These are phyloP conservation scores for Geranium rotundifolium DNA, from an alignment of 345 rosid species.

Conservation along the genomic window DNA sequence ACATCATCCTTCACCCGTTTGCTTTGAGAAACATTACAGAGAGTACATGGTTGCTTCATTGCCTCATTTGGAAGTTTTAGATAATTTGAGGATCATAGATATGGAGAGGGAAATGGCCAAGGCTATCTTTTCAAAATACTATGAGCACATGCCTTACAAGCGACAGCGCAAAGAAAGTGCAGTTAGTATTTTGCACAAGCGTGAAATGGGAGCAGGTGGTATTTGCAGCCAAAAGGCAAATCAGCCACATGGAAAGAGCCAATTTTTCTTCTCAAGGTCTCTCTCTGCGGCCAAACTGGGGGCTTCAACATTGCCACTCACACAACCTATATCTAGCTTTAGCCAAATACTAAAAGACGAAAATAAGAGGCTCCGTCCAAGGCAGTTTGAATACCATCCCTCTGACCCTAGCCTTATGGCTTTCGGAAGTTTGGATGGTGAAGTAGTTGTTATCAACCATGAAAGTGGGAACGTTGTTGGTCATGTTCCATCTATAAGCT, in stretches of 20 bases:
- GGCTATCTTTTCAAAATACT: conserved; percentile 20
- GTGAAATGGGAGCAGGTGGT: conserved; percentile 29
- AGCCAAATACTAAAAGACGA: conserved; percentile 22
- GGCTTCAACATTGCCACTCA: conserved; percentile 32
- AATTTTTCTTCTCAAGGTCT: conserved; percentile 27
- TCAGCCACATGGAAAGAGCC: conserved; percentile 21
- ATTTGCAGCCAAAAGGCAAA: conserved; percentile 17
- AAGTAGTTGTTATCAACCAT: conserved; percentile 35
- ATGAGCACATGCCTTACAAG: conserved; percentile 35
- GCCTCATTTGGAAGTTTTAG: conserved; percentile 34
- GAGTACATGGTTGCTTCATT: conserved; percentile 37
- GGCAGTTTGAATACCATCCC: conserved; percentile 57
- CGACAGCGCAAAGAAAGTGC: conserved; percentile 28
- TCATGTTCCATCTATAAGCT: conserved; percentile 26
- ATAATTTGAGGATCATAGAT: conserved; percentile 25
- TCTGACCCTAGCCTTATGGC: conserved; percentile 36
- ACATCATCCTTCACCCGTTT: conserved; percentile 39
- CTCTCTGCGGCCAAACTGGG: conserved; percentile 41
- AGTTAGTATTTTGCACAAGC: conserved; percentile 25
- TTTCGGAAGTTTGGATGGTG: conserved; percentile 50
- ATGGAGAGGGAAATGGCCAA: conserved; percentile 31
- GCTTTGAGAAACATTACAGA: conserved; percentile 47
- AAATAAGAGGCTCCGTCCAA: conserved; percentile 31
- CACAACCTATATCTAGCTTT: conserved; percentile 24
- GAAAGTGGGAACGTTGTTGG: conserved; percentile 36